Conservation (phyloP, 1,284 basidiomycete species). For the Ceratobasidium sp. region DNA sequence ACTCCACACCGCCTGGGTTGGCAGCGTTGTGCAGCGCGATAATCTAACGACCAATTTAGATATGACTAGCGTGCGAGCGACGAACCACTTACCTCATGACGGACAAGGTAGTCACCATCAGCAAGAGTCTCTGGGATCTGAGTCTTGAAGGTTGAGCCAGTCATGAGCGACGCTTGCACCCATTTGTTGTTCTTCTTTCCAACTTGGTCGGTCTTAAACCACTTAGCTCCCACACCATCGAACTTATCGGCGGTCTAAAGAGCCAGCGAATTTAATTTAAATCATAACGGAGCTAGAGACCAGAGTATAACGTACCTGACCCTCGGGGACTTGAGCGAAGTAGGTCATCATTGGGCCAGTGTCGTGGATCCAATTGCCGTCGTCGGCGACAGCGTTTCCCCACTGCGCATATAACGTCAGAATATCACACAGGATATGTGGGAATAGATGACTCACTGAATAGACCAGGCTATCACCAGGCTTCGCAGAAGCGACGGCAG, state of each 20-base stretch:
- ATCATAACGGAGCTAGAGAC: background rate
- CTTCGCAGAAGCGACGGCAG: slow-evolving; percentile 69
- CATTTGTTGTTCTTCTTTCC: slow-evolving; percentile 53
- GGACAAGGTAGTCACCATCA: slow-evolving; percentile 75
- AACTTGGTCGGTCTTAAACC: slow-evolving; percentile 45
- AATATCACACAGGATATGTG: background rate
- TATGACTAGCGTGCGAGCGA: background rate
- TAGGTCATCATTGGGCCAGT: slow-evolving; percentile 80
- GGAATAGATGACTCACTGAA: slow-evolving; percentile 44
- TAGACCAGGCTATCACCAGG: slow-evolving; percentile 74
- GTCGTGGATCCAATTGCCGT: slow-evolving; percentile 74
- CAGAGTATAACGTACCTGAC: slow-evolving; percentile 4
- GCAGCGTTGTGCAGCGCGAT: slow-evolving; percentile 75
- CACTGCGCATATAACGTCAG: slow-evolving; percentile 13
- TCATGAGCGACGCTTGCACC: slow-evolving; percentile 59
- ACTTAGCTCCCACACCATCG: slow-evolving; percentile 25
- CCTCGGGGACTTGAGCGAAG: slow-evolving; percentile 61
- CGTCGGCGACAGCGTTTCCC: slow-evolving; percentile 59
- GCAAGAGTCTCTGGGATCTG: slow-evolving; percentile 70
- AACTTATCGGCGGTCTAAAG: slow-evolving; percentile 30
- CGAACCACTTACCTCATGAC: slow-evolving; percentile 61
- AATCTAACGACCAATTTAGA: slow-evolving; percentile 60
- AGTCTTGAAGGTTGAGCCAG: slow-evolving; percentile 60
- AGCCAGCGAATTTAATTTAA: background rate
- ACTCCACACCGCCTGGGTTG: slow-evolving; percentile 70